Base-by-base conservation (phyloP, 1,139 yeast genomes). In the Protomyces inundatus region DNA sequence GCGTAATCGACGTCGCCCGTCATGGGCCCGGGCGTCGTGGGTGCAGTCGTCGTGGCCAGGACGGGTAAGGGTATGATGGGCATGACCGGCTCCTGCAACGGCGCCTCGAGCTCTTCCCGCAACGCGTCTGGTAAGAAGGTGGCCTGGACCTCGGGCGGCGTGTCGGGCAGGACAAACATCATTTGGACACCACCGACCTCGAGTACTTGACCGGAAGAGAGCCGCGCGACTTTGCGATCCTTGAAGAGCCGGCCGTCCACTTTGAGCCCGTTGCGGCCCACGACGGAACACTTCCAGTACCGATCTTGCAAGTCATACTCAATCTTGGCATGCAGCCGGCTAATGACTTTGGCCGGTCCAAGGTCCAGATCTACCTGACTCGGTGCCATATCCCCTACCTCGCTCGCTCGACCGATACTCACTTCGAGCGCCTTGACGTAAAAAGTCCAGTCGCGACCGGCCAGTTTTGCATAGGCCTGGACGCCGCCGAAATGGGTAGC, bases 121-220 rank as follows among this genome's bases (percentile, higher is more conserved):
- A 42, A 9, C 1, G 23, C 32, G 10, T 42, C 36, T 30, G 64
- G 55, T 6, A 58, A 16, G 45, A 58, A 58, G 23, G 56, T 30
- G 33, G 62, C 53, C 35, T 51, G 42, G 35, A 58, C 62, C 53
- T 52, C 67, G 1, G 97, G 97, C n/a, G 85, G 84, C 5, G 89
- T 85, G 73, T 91, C 98, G 0, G 98, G 98, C 69, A 93, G 78
- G 45, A 93, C 93, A 74, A 93, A 93, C 96, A 93, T 93, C 98
- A 93, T 93, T 76, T 93, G 98, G 12, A 96, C 91, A 2, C 97
- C 98, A 7, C 98, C 98, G 58, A 93, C 85, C 73, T 93, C 98
- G 67, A 93, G 77, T 23, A 93, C 84, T 57, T 95, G 90, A 10
- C 71, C 64, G 37, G 51, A 59, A 30, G 48, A 35, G 37, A 55